phyloP scores from a whole-genome alignment of 139 green algal genomes.

The Chlorella sorokiniana region DNA sequence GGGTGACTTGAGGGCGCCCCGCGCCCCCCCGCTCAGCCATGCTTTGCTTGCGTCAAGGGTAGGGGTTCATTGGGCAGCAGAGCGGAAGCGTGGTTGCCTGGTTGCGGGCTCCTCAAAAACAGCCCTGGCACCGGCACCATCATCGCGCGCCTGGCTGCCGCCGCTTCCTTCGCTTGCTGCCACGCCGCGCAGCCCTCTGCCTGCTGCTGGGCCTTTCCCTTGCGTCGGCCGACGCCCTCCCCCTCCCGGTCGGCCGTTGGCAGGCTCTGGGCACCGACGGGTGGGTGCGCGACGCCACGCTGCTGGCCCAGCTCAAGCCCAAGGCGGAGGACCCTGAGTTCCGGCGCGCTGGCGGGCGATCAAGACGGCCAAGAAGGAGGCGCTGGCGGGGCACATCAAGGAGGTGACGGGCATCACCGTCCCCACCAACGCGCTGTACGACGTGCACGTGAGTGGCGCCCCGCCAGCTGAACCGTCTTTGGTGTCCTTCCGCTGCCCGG shows the following conservation, averaged over 20 bases:
- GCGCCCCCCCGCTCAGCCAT: too few relatives aligned
- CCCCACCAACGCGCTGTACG: slow-evolving; percentile 81
- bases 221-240: too few relatives aligned
- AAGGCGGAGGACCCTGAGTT: slow-evolving; percentile 84
- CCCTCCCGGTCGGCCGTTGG: background rate
- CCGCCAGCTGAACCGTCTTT: too few relatives aligned
- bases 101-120: too few relatives aligned
- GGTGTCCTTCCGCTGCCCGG: too few relatives aligned
- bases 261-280: slow-evolving; percentile 69
- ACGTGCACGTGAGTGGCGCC: slow-evolving; percentile 87
- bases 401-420: slow-evolving; percentile 79
- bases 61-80: too few relatives aligned
- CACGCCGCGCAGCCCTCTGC: background rate
- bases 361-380: slow-evolving; percentile 87
- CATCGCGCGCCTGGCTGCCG: too few relatives aligned
- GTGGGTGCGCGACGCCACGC: slow-evolving; percentile 67
- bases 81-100: too few relatives aligned
- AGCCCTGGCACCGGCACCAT: too few relatives aligned
- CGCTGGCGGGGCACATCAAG: slow-evolving; percentile 78
- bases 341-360: slow-evolving; percentile 83
- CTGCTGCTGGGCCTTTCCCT: background rate
- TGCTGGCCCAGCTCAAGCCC: slow-evolving; percentile 67
- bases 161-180: background rate
- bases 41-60: too few relatives aligned
- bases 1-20: too few relatives aligned